Evolutionary conservation across 176 grass and related monocot genomes (phyloP).

Genomic region (Lolium multiflorum): DNA sequence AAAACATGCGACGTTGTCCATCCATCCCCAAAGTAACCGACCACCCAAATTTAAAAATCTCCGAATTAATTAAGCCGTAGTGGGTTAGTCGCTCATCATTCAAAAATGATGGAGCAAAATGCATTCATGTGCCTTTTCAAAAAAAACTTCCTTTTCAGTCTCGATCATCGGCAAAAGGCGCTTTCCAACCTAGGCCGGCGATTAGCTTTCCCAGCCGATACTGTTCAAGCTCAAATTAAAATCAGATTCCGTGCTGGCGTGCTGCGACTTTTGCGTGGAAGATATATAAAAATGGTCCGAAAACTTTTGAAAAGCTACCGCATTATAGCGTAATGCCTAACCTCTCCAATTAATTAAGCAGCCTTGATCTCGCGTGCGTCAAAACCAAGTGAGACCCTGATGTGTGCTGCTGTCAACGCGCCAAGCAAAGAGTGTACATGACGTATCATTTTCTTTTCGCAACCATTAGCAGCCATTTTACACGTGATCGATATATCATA

Average conservation of each 20-base stretch:
- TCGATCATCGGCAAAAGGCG: neutral
- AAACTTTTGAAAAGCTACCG: constrained; percentile 42
- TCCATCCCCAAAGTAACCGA: neutral
- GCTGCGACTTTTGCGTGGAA: constrained; percentile 6
- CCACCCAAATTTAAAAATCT: neutral
- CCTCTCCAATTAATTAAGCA: neutral
- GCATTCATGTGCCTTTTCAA: neutral
- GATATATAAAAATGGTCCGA: constrained; percentile 36
- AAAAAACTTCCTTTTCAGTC: neutral
- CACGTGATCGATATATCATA: neutral
- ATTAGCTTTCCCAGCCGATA: neutral
- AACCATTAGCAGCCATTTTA: neutral
- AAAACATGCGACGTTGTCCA: no score
- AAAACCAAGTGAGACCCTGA: constrained; percentile 10
- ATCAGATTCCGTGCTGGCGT: neutral
- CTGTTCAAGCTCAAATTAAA: neutral
- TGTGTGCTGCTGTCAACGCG: neutral
- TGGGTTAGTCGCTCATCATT: neutral
- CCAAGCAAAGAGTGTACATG: neutral
- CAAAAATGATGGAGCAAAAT: neutral
- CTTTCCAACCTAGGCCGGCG: neutral
- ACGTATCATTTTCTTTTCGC: neutral
- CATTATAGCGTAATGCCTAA: constrained; percentile 46
- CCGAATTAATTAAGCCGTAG: neutral
- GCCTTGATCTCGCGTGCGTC: constrained; percentile 14